These are phyloP conservation scores for Aquilaria malaccensis DNA, from an alignment of 345 rosid species.

Conservation along the genomic window DNA sequence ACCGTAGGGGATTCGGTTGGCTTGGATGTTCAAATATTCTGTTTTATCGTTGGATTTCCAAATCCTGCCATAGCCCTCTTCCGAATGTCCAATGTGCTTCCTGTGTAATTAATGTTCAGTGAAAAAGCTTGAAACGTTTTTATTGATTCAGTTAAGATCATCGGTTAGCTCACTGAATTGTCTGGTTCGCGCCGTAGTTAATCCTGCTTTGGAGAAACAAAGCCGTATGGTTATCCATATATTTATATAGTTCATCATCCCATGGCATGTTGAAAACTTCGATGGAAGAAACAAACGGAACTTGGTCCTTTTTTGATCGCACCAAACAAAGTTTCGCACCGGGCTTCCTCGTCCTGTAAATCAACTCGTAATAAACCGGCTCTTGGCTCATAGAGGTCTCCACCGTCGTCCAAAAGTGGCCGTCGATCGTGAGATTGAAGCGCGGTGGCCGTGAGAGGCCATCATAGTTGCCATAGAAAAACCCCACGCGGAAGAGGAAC, in stretches of 20 bases:
- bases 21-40: conserved; percentile 16
- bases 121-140: too few species aligned
- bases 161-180: neutral
- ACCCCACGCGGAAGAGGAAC: conserved; percentile 21
- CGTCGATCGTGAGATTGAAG: conserved; percentile 14
- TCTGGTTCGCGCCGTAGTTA: conserved; percentile 12
- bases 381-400: neutral
- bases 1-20: neutral
- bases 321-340: conserved; percentile 10
- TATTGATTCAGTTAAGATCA: too few species aligned
- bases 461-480: conserved; percentile 20
- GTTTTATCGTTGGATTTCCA: conserved; percentile 5
- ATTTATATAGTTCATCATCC: neutral
- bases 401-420: conserved; percentile 17
- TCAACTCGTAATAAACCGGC: conserved; percentile 7
- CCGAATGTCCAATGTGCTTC: too few species aligned
- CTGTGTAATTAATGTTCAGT: too few species aligned
- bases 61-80: too few species aligned
- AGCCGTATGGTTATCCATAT: conserved; percentile 1
- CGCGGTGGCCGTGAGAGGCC: conserved; percentile 11
- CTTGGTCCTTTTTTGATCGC: neutral
- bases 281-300: conserved; percentile 12
- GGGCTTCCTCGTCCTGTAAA: neutral
- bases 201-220: conserved; percentile 10
- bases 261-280: neutral